These are phyloP conservation scores for Mortierella sp. DNA, from an alignment of 371 early-diverging fungal species.

Conservation along the genomic window DNA sequence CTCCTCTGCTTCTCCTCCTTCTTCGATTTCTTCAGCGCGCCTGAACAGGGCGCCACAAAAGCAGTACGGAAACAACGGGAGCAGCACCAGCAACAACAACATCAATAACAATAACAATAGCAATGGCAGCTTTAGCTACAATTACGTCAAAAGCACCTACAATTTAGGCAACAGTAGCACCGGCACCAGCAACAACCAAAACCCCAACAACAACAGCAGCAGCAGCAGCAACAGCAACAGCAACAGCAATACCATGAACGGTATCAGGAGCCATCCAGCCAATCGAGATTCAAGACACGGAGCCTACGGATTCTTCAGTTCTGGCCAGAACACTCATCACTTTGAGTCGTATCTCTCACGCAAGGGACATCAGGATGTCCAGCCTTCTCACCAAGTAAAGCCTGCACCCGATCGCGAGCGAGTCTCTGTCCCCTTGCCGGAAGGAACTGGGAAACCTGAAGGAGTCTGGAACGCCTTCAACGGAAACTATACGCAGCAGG, in stretches of 20 bases:
- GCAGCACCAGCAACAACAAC: background rate
- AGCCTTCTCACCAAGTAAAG: background rate
- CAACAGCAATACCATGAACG: background rate
- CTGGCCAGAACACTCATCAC: constrained; percentile 4
- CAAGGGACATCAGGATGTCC: constrained; percentile 8
- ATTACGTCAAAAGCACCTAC: constrained; percentile 1
- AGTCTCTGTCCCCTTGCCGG: constrained; percentile 7
- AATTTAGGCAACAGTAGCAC: background rate
- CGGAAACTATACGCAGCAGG: background rate
- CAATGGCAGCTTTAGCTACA: background rate
- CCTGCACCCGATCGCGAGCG: background rate
- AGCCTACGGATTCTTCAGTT: background rate
- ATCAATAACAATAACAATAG: background rate
- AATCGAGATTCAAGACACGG: background rate
- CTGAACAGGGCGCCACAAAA: background rate
- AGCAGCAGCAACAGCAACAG: constrained; percentile 1
- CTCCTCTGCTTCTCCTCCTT: background rate
- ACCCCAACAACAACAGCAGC: constrained; percentile 6
- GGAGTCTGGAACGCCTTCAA: constrained; percentile 5
- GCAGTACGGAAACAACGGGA: background rate
- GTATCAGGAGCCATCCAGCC: background rate
- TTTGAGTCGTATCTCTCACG: constrained; percentile 7
- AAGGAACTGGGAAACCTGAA: background rate
- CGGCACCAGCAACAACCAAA: background rate
- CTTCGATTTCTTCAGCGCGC: background rate